Evolutionary conservation across 2,329 filamentous ascomycete species (phyloP), one percentile per base, ranked within the genome.

Genomic region (Colletotrichum cuscutae): DNA sequence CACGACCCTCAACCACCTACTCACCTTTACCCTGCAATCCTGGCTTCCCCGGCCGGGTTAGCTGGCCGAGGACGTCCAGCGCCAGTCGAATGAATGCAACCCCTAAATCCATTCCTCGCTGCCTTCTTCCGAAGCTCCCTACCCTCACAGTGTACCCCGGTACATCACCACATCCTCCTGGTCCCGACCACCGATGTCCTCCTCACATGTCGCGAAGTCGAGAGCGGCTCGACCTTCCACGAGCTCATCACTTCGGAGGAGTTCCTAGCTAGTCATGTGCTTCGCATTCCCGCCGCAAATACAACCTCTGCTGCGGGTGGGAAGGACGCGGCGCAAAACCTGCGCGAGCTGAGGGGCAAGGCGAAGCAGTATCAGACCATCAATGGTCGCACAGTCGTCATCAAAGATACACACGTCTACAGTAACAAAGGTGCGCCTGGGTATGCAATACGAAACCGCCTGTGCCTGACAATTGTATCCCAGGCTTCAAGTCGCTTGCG

Each of bases 91-190:
- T 75, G 74, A 75, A 98, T 98, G 95, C 95, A 95, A 92, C 95
- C 97, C 87, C 90, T 98, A 92, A 99, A 99, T 86, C 97, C 97
- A 83, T 98, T 98, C 86, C 90, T 99, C 84, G 93, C 94, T 88
- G 95, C 96, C 89, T 98, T 99, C 91, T 98, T 98, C 90, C 95
- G 95, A 88, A 98, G 95, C 90, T 92, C 94, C 83, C 90, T 98
- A 81, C 93, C 94, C 78, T 88, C 93, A 79, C 96, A 98, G 91
- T 98, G 97, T 88, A 91, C 92, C 75, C 95, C 97, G 68, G 90
- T 95, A 76, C 93, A 97, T 83, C 94, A 97, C 83, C 94, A 98
- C 87, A 91, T 99, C 79, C 90, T 99, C 69, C 92, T 99, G 64
- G 96, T 98, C 49, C 97, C 97, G 59, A 93, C 94, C 66, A 98